Evolutionary conservation across 345 rosid genomes (phyloP).

Genomic region (Anacardium occidentale): DNA sequence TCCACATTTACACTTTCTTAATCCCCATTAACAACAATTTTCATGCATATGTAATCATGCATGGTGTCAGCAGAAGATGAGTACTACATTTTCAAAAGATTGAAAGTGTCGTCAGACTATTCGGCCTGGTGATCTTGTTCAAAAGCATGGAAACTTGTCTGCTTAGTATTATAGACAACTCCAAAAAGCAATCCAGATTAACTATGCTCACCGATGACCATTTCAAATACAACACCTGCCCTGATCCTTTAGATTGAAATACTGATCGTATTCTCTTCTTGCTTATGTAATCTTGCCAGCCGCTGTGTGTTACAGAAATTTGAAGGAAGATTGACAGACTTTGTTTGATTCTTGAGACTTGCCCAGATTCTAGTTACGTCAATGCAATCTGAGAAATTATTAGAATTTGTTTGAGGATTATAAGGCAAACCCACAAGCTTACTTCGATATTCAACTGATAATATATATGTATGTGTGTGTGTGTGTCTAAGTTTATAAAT

Average conservation of each 20-base stretch:
- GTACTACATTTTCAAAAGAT: too few relatives aligned
- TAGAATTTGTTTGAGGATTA: not conserved
- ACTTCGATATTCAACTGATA: too few relatives aligned
- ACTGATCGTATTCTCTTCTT: not conserved
- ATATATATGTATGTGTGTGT: too few relatives aligned
- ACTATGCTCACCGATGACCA: not conserved
- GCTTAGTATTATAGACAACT: not conserved
- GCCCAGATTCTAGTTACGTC: not conserved
- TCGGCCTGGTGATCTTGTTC: constrained; percentile 5
- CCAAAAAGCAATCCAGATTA: not conserved
- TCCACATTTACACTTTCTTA: not conserved
- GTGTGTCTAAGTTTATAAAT: too few relatives aligned
- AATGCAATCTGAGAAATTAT: not conserved
- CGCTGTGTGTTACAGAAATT: not conserved
- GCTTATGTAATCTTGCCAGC: constrained; percentile 1
- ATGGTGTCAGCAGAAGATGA: not conserved
- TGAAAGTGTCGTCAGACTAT: not conserved
- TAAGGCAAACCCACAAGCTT: not conserved
- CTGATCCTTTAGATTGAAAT: not conserved
- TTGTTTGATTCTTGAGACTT: constrained; percentile 17
- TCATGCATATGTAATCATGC: constrained; percentile 4
- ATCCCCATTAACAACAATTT: not conserved
- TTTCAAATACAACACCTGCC: not conserved
- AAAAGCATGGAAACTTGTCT: constrained; percentile 5
- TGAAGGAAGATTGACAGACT: not conserved